phyloP scores from a whole-genome alignment of 495 filamentous ascomycete species.

The Penicillium cosmopolitanum region DNA sequence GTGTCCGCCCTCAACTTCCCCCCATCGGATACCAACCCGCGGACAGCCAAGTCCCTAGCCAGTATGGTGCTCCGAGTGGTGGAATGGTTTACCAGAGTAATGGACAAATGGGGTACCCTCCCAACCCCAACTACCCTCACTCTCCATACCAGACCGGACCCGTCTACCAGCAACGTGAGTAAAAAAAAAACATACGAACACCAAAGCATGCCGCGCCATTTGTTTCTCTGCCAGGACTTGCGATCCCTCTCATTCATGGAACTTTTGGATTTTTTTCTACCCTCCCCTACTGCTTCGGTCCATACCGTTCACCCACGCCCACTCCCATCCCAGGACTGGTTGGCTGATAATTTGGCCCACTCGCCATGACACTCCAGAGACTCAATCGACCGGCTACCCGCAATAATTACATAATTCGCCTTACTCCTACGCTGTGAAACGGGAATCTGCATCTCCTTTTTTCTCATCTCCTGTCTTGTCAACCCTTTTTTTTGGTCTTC shows the following conservation, averaged over 20 bases:
- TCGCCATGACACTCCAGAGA: slow-evolving; percentile 44
- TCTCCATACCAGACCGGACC: slow-evolving; percentile 75
- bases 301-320: slow-evolving; percentile 15
- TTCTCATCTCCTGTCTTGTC: slow-evolving; percentile 15
- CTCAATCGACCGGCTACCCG: slow-evolving; percentile 47
- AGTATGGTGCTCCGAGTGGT: slow-evolving; percentile 66
- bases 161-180: slow-evolving; percentile 80
- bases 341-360: slow-evolving; percentile 28
- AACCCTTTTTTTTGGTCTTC: slow-evolving; percentile 21
- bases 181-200: slow-evolving; percentile 16
- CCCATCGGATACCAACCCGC: slow-evolving; percentile 82
- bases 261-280: slow-evolving; percentile 18
- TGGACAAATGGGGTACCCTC: slow-evolving; percentile 70
- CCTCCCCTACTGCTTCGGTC: slow-evolving; percentile 4
- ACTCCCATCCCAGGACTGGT: slow-evolving; percentile 20
- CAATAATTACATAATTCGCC: slow-evolving; percentile 38
- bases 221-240: slow-evolving; percentile 21
- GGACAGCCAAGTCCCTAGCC: slow-evolving; percentile 61
- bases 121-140: slow-evolving; percentile 68
- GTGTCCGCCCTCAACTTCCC: slow-evolving; percentile 73
- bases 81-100: slow-evolving; percentile 62
- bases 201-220: slow-evolving; percentile 21
- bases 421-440: slow-evolving; percentile 25
- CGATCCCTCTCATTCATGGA: slow-evolving; percentile 1
- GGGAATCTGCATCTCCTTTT: slow-evolving; percentile 23